These are phyloP conservation scores for Phylloporus scabripes DNA, from an alignment of 768 basidiomycete species.

Conservation along the genomic window DNA sequence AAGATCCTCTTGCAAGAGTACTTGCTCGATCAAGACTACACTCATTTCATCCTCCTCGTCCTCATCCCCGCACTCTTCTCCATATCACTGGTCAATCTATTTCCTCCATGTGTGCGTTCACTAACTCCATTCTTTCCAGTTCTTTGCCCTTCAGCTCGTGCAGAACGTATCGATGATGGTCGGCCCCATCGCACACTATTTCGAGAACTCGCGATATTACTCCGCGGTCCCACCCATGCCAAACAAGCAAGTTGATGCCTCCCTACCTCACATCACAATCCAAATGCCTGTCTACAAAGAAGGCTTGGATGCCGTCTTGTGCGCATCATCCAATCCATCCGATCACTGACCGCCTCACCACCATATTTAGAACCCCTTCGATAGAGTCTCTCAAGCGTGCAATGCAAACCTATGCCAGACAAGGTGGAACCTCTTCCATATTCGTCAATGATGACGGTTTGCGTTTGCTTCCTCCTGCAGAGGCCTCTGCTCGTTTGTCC, in stretches of 20 bases:
- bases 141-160: constrained; percentile 40
- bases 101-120: background rate
- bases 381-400: constrained; percentile 54
- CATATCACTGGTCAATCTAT: constrained; percentile 38
- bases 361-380: constrained; percentile 35
- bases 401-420: constrained; percentile 59
- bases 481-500: constrained; percentile 42
- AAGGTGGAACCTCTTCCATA: constrained; percentile 56
- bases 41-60: constrained; percentile 39
- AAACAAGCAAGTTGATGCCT: constrained; percentile 40
- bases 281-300: constrained; percentile 60
- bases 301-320: constrained; percentile 47
- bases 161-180: constrained; percentile 36
- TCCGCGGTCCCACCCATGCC: constrained; percentile 40
- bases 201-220: constrained; percentile 50
- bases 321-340: constrained; percentile 19
- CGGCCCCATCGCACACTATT: constrained; percentile 49
- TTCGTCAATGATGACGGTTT: constrained; percentile 62
- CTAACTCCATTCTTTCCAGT: constrained; percentile 18
- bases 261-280: constrained; percentile 46
- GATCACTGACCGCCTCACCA: background rate
- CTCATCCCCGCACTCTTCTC: constrained; percentile 40
- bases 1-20: constrained; percentile 55
- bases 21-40: constrained; percentile 40
- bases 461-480: constrained; percentile 42